phyloP scores from a whole-genome alignment of 2,329 filamentous ascomycete species.

The Macrophomina phaseolina region DNA sequence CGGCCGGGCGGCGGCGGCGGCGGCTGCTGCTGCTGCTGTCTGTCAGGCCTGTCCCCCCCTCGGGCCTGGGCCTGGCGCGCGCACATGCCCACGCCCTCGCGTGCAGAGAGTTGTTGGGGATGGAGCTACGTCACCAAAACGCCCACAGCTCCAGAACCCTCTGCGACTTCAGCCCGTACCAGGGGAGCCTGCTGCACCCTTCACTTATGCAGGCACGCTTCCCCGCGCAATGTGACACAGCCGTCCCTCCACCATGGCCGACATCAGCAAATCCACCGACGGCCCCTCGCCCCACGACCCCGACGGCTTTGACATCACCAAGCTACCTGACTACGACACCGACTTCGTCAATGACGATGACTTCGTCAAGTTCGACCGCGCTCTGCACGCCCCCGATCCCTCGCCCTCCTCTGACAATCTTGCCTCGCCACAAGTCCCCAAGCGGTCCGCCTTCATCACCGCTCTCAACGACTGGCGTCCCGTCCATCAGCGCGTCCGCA shows the following conservation, averaged over 20 bases:
- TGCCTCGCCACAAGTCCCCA: slow-evolving; percentile 50
- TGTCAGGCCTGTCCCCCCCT: not conserved
- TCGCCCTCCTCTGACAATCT: slow-evolving; percentile 67
- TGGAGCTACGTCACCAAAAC: slow-evolving; percentile 6
- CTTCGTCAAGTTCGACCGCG: slow-evolving; percentile 77
- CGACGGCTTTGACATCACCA: slow-evolving; percentile 70
- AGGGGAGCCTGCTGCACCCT: slow-evolving; percentile 1
- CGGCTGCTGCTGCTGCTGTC: not conserved
- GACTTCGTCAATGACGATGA: slow-evolving; percentile 78
- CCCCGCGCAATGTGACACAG: slow-evolving; percentile 18
- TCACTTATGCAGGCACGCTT: slow-evolving; percentile 5
- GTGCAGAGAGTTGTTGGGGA: slow-evolving; percentile 4
- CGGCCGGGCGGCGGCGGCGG: not conserved
- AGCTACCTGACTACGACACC: slow-evolving; percentile 78
- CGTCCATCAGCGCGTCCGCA: slow-evolving; percentile 72
- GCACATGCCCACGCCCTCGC: not conserved
- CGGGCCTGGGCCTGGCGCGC: not conserved
- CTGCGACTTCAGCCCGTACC: not conserved
- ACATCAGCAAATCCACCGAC: slow-evolving; percentile 53
- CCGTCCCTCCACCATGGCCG: slow-evolving; percentile 44
- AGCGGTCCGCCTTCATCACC: slow-evolving; percentile 69
- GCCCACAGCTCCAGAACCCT: not conserved
- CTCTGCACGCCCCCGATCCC: slow-evolving; percentile 77
- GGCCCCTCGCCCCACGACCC: slow-evolving; percentile 65
- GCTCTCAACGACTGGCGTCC: slow-evolving; percentile 97